Base-by-base conservation (phyloP, 129 eudicot species). In the Silybum marianum region DNA sequence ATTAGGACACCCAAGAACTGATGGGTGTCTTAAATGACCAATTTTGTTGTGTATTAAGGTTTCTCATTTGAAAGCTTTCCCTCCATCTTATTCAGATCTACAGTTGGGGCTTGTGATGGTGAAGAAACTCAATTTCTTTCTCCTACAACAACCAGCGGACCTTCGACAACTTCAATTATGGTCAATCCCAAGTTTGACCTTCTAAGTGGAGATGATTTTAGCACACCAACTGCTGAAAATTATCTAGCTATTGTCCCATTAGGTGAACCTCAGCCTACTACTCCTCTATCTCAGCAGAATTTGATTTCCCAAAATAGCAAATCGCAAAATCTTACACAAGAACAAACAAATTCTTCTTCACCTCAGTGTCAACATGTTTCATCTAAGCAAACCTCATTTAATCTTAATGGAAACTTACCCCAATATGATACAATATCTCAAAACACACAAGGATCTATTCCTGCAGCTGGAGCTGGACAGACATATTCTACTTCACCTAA, bases 141-240 rank as follows among this genome's bases (percentile, higher is more conserved):
- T 83, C 90, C 96, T 75, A 74, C 79, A 0, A 70, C 88, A 38
- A 76, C 76, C 80, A 84, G 81, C 23, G 88, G 69, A 34, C 70
- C 80, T 40, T 63, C 91, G 72, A 71, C 75, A 79, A 84, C 88
- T 58, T 76, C 92, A 73, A 40, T 78, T 28, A 85, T 83, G 23
- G 77, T 80, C 40, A 78, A 69, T 67, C 88, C 95, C 7, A 91
- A 85, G 83, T 86, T 91, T 78, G 98, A 93, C 82, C 98, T 93
- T 82, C 77, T 93, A 74, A 90, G 97, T 76, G 98, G 98, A 71
- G 97, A 91, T 81, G 98, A 91, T 83, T 88, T 91, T 68, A 84
- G 83, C 84, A 80, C 90, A 30, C 93, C 90, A 8, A 84, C 80
- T n/a, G 80, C 87, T 63, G 92, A 84, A 63, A 84, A 86, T 77